Percentiles rank a stretch among this genome's conserved stretches.
These are phyloP conservation scores for Aspergillus mulundensis DNA, from an alignment of 495 filamentous ascomycete species.

Conservation along the genomic window DNA sequence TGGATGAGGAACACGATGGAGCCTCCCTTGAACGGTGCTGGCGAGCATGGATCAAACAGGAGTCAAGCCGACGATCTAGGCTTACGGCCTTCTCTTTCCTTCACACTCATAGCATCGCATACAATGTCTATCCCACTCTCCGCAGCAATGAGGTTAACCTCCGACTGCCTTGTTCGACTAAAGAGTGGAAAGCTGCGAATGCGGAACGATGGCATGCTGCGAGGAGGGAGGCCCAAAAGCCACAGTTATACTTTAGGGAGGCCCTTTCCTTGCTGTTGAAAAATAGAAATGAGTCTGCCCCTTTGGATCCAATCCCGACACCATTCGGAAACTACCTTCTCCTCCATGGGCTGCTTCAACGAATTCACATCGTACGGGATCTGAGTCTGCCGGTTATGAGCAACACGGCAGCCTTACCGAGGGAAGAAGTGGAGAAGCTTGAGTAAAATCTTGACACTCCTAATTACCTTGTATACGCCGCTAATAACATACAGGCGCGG, in stretches of 20 bases:
- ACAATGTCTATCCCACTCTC: constrained; percentile 7
- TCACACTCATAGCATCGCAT: constrained; percentile 11
- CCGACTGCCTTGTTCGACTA: constrained; percentile 12
- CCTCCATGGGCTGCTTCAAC: constrained; percentile 37
- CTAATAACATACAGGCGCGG: constrained; percentile 24
- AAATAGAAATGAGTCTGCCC: constrained; percentile 25
- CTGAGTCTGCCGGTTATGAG: constrained; percentile 27
- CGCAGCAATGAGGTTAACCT: constrained; percentile 11
- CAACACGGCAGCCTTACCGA: constrained; percentile 29
- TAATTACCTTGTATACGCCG: neutral
- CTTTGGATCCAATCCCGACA: constrained; percentile 32
- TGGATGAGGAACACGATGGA: constrained; percentile 1
- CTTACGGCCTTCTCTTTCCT: constrained; percentile 16
- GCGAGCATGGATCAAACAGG: constrained; percentile 5
- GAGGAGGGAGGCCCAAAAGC: constrained; percentile 22
- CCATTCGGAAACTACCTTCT: constrained; percentile 40
- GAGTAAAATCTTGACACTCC: neutral
- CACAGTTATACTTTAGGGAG: constrained; percentile 38
- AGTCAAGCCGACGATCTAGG: constrained; percentile 12
- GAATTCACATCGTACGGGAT: constrained; percentile 38
- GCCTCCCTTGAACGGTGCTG: neutral
- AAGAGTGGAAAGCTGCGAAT: constrained; percentile 16
- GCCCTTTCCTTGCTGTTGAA: constrained; percentile 35
- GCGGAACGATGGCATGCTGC: constrained; percentile 7
- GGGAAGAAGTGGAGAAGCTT: constrained; percentile 11